phyloP scores from a whole-genome alignment of 2,329 filamentous ascomycete genomes.

The Colletotrichum sp. region DNA sequence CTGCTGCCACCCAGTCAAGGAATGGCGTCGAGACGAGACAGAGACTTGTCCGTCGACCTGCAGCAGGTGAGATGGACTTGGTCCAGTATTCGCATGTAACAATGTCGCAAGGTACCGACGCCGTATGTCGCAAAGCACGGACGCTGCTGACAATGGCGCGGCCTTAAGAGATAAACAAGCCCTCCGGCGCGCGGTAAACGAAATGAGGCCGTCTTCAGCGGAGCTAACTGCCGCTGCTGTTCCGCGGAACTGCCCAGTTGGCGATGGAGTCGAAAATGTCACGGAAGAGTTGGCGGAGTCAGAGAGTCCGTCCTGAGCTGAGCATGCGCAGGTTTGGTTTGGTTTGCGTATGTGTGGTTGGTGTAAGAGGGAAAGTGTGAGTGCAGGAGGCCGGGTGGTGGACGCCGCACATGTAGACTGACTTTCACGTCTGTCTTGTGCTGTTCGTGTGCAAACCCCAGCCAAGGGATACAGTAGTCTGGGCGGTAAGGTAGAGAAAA shows the following conservation, averaged over 20 bases:
- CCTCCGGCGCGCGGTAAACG: neutral
- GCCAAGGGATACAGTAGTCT: neutral
- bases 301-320: neutral
- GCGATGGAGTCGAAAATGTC: neutral
- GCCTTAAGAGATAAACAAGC: neutral
- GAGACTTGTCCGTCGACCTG: neutral
- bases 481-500: neutral
- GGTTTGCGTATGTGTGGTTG: neutral
- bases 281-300: neutral
- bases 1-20: neutral
- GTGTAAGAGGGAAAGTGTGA: neutral
- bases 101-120: neutral
- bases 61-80: neutral
- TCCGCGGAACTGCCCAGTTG: neutral
- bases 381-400: neutral
- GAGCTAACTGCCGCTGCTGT: neutral
- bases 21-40: neutral
- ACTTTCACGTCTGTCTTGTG: neutral
- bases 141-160: constrained; percentile 7
- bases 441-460: neutral
- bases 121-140: constrained; percentile 16
- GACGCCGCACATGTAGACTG: neutral
- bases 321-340: neutral
- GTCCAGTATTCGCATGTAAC: neutral
- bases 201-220: constrained; percentile 11